Base-by-base conservation (phyloP, 225 moss, liverwort and hornwort genomes). In the Lunularia cruciata region DNA sequence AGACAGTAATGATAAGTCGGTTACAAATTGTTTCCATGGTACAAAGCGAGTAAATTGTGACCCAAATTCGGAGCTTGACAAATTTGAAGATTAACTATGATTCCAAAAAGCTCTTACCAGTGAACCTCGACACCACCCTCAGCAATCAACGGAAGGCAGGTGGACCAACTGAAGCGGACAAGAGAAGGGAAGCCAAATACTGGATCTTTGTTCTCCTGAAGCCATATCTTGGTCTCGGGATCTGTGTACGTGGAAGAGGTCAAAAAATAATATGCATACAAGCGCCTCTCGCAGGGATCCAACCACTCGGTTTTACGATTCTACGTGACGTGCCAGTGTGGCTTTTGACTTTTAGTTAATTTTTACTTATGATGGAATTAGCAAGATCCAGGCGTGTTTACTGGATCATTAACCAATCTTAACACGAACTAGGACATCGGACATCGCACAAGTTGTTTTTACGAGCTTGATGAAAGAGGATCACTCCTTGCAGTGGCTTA, bases 121-220 rank as follows among this genome's bases (percentile, higher is more conserved):
- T 73, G 86, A 33, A 86, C 75, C 77, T 86, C 83, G 43, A 90
- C 83, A 45, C 90, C 90, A 54, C 84, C 84, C 36, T 80, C 83
- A 47, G 88, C 48, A 55, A 90, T 64, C 20, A 84, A 72, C 32
- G 88, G 72, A 53, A 77, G 83, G 79, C 90, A 88, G 39, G 90
- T 90, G 47, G 88, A 77, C 90, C 90, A 90, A 76, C 90, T 90
- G 72, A 90, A 90, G 39, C 90, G 90, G 42, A 90, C 90, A 47
- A 90, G 78, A 65, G 90, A 86, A 30, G 90, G 90, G 46, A 90
- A 90, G 67, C 90, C 90, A 77, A 90, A 90, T 12, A 90, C 84
- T 38, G 88, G 84, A 67, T 88, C 78, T 60, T 73, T 47, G 45
- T 90, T 77, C 63, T 84, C 78, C 66, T 86, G 82, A 16, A 90